Base-by-base conservation (phyloP, 768 basidiomycete species). In the Cantharellus anzutake region DNA sequence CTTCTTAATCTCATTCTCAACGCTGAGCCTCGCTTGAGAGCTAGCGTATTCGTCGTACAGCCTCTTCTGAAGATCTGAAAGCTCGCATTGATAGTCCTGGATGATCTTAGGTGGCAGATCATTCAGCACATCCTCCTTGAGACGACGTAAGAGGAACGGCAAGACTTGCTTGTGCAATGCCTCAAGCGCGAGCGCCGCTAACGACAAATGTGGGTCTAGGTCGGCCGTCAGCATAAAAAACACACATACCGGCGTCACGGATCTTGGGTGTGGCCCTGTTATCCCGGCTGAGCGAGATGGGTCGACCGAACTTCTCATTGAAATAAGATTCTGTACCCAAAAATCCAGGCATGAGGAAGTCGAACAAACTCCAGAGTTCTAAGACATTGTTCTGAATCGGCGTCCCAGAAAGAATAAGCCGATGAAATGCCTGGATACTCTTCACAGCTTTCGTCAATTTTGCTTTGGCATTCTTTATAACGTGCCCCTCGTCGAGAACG, bases 311-410 rank as follows among this genome's bases (percentile, higher is more conserved):
- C 39, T 89, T 80, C 60, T 98, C 92, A 66, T 90, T 94, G 74
- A 99, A 99, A 2, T 83, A 84, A 11, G 82, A 70, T 70, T 98
- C 96, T 7, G 86, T 91, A n/a, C 96, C 96, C 57, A 99, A 74
- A 73, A 99, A 98, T 2, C 96, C 96, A 14, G 96, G 96, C 96
- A 99, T 99, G 64, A 99, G 73, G 73, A 98, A 99, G 71, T 99
- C 96, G 70, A 99, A 99, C 51, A 99, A 73, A 70, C 90, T 96
- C 96, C 96, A 99, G 2, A 99, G 73, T 68, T 99, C 96, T 56
- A 99, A 75, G 2, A 99, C 92, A 68, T 99, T 98, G 69, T 99
- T 99, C 72, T 99, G 96, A 60, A 99, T 98, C 0, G 96, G 96
- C 3, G 96, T 99, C 42, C 96, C 96, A 0, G 92, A 96, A 2